Base-by-base conservation (phyloP, 306 rosid genomes). In the Pueraria montana region DNA sequence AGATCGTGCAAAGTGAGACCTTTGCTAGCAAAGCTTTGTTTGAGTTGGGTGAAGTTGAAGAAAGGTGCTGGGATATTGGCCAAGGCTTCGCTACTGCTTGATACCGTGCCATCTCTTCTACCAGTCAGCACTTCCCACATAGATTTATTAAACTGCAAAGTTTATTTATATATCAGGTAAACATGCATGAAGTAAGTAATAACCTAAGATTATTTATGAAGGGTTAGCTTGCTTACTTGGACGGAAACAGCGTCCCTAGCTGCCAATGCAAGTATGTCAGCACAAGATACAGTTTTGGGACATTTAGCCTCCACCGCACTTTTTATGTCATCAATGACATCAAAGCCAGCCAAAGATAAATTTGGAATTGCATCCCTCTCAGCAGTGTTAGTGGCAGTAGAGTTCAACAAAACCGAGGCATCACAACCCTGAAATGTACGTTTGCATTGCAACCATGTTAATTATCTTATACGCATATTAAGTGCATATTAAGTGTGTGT, bases 121-220 rank as follows among this genome's bases (percentile, higher is more conserved):
- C 93, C 96, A 5, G 93, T 90, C 11, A 87, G 87, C 65, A 90
- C 93, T 46, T 74, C 75, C 92, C 92, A 91, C 87, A 79, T 8
- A 6, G 86, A 64, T 34, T 74, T 59, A 42, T 75, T 74, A 53
- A 76, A 91, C 93, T 89, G 89, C 59, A 84, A 38, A 23, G 8
- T 21, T 26, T 8, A 8, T 34, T 34, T 14, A 26, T 40, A 5
- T 12, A 5, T 40, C 18, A 68, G 53, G 8, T 42, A 68, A 40
- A 59, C 24, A 67, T 66, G 72, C 65, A 65, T 52, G 8, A 65
- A 82, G 17, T 58, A n/a, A n/a, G n/a, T n/a, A n/a, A 65, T 36
- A 65, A 34, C 16, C 48, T 36, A 53, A 20, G 21, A 21, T 26
- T 61, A 61, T 79, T 36, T 55, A 23, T n/a, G 72, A 36, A 36